Evolutionary conservation across 2,329 filamentous ascomycete species (phyloP).

Genomic region (Exophiala aquamarina): DNA sequence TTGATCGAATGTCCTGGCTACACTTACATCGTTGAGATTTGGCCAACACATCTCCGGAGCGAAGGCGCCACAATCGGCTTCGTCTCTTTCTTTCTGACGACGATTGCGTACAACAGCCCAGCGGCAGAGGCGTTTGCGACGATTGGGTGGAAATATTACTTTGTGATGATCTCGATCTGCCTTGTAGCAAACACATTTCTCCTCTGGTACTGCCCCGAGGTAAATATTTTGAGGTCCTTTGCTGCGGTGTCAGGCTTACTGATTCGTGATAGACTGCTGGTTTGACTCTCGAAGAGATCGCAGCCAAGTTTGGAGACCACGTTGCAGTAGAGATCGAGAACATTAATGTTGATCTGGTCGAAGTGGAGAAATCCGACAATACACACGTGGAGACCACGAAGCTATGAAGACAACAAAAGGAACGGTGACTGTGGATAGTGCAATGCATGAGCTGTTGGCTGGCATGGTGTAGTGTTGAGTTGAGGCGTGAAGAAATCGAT

Average conservation of each 20-base stretch:
- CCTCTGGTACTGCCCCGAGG: constrained; percentile 9
- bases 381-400: background rate
- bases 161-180: constrained; percentile 23
- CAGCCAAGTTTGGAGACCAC: constrained; percentile 32
- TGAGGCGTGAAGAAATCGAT: too few relatives aligned
- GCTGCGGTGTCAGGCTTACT: background rate
- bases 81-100: constrained; percentile 9
- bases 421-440: too few relatives aligned
- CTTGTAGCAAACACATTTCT: background rate
- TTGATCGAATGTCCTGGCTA: constrained; percentile 12
- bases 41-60: constrained; percentile 16
- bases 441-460: too few relatives aligned
- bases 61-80: constrained; percentile 14
- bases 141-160: constrained; percentile 35
- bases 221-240: background rate
- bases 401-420: background rate
- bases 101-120: constrained; percentile 8
- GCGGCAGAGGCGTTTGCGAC: constrained; percentile 30
- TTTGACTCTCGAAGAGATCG: constrained; percentile 35
- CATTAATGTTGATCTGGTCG: constrained; percentile 1
- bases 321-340: constrained; percentile 29
- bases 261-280: constrained; percentile 26
- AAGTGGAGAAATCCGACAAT: constrained; percentile 3
- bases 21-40: constrained; percentile 17
- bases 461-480: too few relatives aligned